Evolutionary conservation across 495 filamentous ascomycete genomes (phyloP).

Genomic region (Trichoderma virens): DNA sequence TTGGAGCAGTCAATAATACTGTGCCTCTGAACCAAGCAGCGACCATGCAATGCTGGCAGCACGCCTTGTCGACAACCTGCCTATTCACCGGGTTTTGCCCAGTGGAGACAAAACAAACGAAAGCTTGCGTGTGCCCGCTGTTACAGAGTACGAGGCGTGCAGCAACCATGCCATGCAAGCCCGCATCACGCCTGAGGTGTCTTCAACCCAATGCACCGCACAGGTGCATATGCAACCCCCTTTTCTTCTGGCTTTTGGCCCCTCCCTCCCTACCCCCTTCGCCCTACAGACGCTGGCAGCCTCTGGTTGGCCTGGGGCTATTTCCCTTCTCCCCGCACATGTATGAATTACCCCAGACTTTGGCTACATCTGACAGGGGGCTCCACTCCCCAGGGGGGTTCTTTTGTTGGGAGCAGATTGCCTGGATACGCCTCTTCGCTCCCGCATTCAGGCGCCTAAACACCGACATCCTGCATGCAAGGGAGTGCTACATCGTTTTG

Average conservation of each 20-base stretch:
- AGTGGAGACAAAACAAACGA: too few species aligned
- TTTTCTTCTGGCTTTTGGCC: not conserved
- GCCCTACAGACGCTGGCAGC: not conserved
- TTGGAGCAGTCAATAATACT: too few species aligned
- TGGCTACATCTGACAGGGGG: constrained; percentile 1
- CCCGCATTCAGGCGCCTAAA: not conserved
- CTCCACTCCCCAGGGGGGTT: not conserved
- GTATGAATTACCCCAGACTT: constrained; percentile 1
- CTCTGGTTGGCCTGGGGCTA: not conserved
- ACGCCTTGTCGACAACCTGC: too few species aligned
- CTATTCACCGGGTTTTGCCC: too few species aligned
- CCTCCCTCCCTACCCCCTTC: not conserved
- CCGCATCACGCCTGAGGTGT: not conserved
- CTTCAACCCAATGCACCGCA: not conserved
- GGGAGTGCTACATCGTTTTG: not conserved
- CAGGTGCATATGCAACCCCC: constrained; percentile 4
- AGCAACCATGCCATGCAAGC: too few species aligned
- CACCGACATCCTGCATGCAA: not conserved
- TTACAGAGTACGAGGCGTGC: too few species aligned
- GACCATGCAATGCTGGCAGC: too few species aligned
- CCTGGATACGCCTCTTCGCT: not conserved
- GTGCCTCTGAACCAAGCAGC: too few species aligned
- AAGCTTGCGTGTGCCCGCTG: too few species aligned
- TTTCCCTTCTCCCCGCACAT: not conserved
- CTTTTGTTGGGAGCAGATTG: not conserved